These are phyloP conservation scores for Akanthomyces lecanii DNA, from an alignment of 2,329 filamentous ascomycete species.

Conservation along the genomic window DNA sequence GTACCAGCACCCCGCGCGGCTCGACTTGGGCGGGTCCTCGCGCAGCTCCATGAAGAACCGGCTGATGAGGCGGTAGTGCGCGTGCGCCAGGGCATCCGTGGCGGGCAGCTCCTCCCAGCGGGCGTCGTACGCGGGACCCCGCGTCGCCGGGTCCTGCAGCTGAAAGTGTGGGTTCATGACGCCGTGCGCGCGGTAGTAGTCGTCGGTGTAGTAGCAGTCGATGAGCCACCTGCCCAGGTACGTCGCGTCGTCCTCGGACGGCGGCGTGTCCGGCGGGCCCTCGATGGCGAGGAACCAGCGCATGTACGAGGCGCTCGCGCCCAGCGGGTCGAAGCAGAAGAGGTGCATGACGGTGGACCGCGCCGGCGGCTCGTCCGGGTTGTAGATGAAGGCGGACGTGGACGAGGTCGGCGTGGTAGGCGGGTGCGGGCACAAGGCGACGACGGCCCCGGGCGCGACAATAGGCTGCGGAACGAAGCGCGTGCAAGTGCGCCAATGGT, in stretches of 20 bases:
- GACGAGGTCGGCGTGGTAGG: neutral
- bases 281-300: conserved; percentile 13
- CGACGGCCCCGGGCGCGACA: neutral
- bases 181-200: conserved; percentile 6
- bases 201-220: conserved; percentile 15
- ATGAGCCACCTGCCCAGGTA: conserved; percentile 15
- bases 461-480: conserved; percentile 11
- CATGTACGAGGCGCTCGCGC: conserved; percentile 14
- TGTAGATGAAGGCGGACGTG: neutral
- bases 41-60: conserved; percentile 17
- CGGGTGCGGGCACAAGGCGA: neutral
- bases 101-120: conserved; percentile 10
- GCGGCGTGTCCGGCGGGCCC: conserved; percentile 15
- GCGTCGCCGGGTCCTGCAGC: neutral
- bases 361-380: neutral
- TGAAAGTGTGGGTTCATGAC: conserved; percentile 5
- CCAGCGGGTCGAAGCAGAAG: conserved; percentile 17
- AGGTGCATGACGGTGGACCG: conserved; percentile 5
- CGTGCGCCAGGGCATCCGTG: conserved; percentile 1
- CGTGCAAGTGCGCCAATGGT: conserved; percentile 16
- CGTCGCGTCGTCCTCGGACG: conserved; percentile 1
- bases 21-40: conserved; percentile 9
- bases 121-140: neutral
- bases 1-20: conserved; percentile 15
- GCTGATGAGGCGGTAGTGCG: conserved; percentile 13